Conservation (phyloP, 106 monocot species). For the Chionographis japonica region DNA sequence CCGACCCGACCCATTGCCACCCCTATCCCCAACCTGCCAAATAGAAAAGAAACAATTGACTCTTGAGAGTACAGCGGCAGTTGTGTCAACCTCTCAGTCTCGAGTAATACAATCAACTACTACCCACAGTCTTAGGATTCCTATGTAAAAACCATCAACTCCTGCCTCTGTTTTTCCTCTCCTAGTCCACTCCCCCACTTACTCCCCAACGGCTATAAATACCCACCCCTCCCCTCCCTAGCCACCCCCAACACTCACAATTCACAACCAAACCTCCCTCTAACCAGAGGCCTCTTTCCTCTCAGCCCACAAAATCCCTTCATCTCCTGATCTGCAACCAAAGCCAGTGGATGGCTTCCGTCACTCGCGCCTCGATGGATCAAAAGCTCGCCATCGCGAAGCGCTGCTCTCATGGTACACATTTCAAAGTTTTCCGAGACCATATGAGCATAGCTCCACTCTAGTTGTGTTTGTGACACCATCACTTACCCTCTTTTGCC, state of each 20-base stretch:
- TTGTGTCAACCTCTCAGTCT: too few species aligned
- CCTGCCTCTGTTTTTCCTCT: neutral
- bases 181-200: neutral
- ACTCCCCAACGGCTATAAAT: neutral
- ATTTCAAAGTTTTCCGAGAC: neutral
- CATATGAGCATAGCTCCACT: neutral
- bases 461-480: neutral
- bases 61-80: too few species aligned
- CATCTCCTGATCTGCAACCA: neutral
- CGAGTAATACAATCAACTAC: too few species aligned
- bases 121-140: too few species aligned
- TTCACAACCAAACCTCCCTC: too few species aligned
- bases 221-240: too few species aligned
- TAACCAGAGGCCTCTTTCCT: neutral
- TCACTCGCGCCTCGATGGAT: slow-evolving; percentile 13
- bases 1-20: too few species aligned
- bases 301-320: neutral
- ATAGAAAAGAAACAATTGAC: too few species aligned
- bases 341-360: slow-evolving; percentile 12
- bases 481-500: neutral
- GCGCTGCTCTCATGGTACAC: slow-evolving; percentile 42
- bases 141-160: slow-evolving; percentile 1
- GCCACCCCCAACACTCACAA: too few species aligned
- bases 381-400: slow-evolving; percentile 36
- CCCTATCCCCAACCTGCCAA: too few species aligned